Evolutionary conservation across 2,329 filamentous ascomycete genomes (phyloP).

Genomic region (Ceratocystis harringtonii): DNA sequence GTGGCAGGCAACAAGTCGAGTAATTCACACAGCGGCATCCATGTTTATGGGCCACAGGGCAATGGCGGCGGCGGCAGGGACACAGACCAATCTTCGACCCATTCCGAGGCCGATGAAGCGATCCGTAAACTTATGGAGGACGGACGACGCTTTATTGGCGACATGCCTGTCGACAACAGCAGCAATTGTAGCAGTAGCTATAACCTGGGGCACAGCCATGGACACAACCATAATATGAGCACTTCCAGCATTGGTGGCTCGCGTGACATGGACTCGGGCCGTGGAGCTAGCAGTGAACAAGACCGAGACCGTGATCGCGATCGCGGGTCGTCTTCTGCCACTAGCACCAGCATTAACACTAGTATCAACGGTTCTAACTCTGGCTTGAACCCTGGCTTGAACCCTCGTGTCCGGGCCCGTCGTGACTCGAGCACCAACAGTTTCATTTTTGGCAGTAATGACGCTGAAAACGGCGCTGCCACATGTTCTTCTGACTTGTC

Average conservation of each 20-base stretch:
- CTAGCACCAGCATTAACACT: background rate
- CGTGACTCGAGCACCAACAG: conserved; percentile 14
- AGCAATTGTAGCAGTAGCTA: background rate
- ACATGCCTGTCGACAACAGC: background rate
- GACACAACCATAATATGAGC: conserved; percentile 2
- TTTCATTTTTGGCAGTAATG: conserved; percentile 10
- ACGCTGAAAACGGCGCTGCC: conserved; percentile 27
- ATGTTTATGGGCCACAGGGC: background rate
- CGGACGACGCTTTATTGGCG: conserved; percentile 65
- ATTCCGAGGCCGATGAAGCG: conserved; percentile 56
- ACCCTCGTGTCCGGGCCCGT: background rate
- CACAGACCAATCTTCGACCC: conserved; percentile 4
- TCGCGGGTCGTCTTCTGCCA: background rate
- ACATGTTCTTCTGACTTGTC: conserved; percentile 35
- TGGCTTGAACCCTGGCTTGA: background rate
- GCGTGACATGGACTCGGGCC: conserved; percentile 5
- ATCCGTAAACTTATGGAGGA: conserved; percentile 78
- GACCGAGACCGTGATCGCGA: background rate
- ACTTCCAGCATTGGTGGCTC: conserved; percentile 13
- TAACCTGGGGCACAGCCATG: background rate
- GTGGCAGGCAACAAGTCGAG: conserved; percentile 8
- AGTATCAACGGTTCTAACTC: background rate
- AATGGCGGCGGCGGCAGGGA: background rate
- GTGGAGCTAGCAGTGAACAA: background rate
- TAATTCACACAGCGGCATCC: background rate